Conservation (phyloP, 2,329 filamentous ascomycete genomes). For the Fusarium equiseti region DNA sequence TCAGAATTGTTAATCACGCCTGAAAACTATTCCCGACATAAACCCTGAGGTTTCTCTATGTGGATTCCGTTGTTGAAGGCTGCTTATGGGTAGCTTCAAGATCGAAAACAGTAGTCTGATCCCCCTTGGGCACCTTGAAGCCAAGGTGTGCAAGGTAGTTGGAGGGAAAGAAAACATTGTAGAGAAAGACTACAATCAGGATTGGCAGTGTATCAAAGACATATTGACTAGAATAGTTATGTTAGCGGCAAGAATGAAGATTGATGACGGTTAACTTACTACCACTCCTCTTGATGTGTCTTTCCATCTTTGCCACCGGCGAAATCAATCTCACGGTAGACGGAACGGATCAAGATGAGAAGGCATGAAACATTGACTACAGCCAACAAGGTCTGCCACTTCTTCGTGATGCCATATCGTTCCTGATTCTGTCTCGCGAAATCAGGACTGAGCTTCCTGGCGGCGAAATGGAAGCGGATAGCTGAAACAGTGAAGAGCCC, state of each 20-base stretch:
- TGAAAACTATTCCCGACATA: background rate
- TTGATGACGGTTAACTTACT: slow-evolving; percentile 7
- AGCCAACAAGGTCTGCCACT: slow-evolving; percentile 31
- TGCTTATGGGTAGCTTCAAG: background rate
- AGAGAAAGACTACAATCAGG: slow-evolving; percentile 34
- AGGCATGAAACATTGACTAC: slow-evolving; percentile 35
- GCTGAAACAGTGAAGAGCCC: slow-evolving; percentile 61
- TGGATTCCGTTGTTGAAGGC: background rate
- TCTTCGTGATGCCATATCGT: slow-evolving; percentile 23
- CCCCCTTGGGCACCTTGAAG: slow-evolving; percentile 25
- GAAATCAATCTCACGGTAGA: slow-evolving; percentile 41
- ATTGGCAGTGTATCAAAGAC: slow-evolving; percentile 37
- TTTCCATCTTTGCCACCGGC: slow-evolving; percentile 27
- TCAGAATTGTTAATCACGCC: background rate
- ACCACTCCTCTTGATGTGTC: slow-evolving; percentile 41
- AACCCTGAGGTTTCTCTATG: background rate
- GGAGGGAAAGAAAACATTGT: slow-evolving; percentile 38
- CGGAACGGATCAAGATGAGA: slow-evolving; percentile 39
- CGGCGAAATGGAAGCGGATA: slow-evolving; percentile 61
- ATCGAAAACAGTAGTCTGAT: background rate
- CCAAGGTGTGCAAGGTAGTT: slow-evolving; percentile 36
- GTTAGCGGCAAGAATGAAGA: accelerated
- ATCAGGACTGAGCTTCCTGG: slow-evolving; percentile 30
- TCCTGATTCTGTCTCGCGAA: slow-evolving; percentile 31
- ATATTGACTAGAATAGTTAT: slow-evolving; percentile 1